Conservation (phyloP, 2,329 filamentous ascomycete species). For the Aureobasidium mangrovei region DNA sequence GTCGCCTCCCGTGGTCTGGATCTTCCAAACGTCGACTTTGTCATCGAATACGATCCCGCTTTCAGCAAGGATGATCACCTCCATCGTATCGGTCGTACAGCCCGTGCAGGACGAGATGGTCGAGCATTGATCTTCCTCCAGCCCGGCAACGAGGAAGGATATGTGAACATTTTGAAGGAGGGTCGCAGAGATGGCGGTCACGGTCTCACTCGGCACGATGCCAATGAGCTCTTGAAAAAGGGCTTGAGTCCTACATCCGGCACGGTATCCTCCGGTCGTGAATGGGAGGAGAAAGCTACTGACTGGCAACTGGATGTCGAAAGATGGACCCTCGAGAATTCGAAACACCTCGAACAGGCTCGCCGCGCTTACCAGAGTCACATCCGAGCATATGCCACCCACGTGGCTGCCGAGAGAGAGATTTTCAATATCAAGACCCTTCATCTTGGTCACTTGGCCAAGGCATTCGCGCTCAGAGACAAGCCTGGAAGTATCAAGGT, state of each 20-base stretch:
- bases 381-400: slow-evolving; percentile 89
- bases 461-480: slow-evolving; percentile 85
- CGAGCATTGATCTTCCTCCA: slow-evolving; percentile 83
- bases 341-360: slow-evolving; percentile 67
- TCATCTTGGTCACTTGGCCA: slow-evolving; percentile 87
- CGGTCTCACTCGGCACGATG: slow-evolving; percentile 52
- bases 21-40: slow-evolving; percentile 86
- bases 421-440: slow-evolving; percentile 89
- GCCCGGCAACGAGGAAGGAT: slow-evolving; percentile 85
- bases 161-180: slow-evolving; percentile 68
- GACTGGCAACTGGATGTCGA: slow-evolving; percentile 59
- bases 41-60: slow-evolving; percentile 92
- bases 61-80: slow-evolving; percentile 91
- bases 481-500: slow-evolving; percentile 69
- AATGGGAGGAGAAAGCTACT: slow-evolving; percentile 59
- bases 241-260: slow-evolving; percentile 42
- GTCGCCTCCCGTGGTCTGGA: slow-evolving; percentile 93
- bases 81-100: slow-evolving; percentile 89
- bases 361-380: slow-evolving; percentile 84
- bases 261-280: slow-evolving; percentile 28
- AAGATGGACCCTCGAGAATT: slow-evolving; percentile 55
- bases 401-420: slow-evolving; percentile 71
- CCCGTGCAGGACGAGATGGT: slow-evolving; percentile 80
- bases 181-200: slow-evolving; percentile 56
- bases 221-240: slow-evolving; percentile 59